Evolutionary conservation across 2,329 filamentous ascomycete species (phyloP).

Genomic region (Cytospora paraplurivora): DNA sequence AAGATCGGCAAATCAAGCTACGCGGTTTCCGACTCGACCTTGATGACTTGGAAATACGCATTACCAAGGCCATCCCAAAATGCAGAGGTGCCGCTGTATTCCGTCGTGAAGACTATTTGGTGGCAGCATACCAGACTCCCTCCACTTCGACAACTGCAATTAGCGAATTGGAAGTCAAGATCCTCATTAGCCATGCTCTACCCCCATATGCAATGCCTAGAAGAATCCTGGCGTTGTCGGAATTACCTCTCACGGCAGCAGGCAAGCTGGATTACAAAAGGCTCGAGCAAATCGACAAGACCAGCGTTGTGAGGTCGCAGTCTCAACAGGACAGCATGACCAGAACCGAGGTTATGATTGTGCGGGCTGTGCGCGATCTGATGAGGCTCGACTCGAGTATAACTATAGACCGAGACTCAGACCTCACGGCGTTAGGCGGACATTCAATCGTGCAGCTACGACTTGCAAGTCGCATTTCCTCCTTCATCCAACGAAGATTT

Average conservation of each 20-base stretch:
- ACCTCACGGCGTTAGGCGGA: too few species aligned
- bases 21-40: conserved; percentile 41
- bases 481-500: too few species aligned
- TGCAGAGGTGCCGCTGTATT: conserved; percentile 34
- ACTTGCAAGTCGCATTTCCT: too few species aligned
- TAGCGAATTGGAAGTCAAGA: too few species aligned
- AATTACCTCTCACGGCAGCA: conserved; percentile 37
- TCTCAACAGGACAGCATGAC: too few species aligned
- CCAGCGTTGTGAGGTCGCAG: too few species aligned
- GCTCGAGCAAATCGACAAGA: too few species aligned
- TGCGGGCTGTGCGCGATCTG: too few species aligned
- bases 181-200: conserved; percentile 27
- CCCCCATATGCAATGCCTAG: conserved; percentile 36
- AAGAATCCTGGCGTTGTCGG: conserved; percentile 32
- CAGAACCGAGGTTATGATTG: too few species aligned
- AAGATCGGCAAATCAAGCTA: conserved; percentile 40
- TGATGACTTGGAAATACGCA: conserved; percentile 39
- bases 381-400: too few species aligned
- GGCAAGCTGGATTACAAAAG: conserved; percentile 42
- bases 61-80: conserved; percentile 27
- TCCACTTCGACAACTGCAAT: conserved; percentile 5
- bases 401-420: too few species aligned
- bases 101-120: conserved; percentile 33
- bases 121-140: conserved; percentile 37
- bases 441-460: too few species aligned